These are phyloP conservation scores for Pyrenophora graminea DNA, from an alignment of 2,329 filamentous ascomycete genomes.

Conservation along the genomic window DNA sequence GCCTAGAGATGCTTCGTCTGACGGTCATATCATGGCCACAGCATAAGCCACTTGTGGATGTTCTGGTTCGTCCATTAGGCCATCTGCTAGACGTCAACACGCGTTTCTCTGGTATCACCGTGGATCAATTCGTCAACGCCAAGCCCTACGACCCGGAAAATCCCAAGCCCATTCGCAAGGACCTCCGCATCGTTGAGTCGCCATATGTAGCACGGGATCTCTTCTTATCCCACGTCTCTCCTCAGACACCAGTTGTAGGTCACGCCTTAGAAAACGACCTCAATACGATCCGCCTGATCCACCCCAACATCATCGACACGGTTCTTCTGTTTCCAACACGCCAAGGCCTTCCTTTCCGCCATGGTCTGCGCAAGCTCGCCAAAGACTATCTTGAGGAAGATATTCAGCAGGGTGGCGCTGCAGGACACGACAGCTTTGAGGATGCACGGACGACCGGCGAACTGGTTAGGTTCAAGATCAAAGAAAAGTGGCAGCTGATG, in stretches of 20 bases:
- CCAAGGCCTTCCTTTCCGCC: constrained; percentile 74
- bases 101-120: constrained; percentile 83
- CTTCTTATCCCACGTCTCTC: constrained; percentile 74
- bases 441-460: constrained; percentile 90
- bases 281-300: constrained; percentile 81
- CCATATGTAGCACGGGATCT: constrained; percentile 75
- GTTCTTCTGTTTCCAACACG: constrained; percentile 81
- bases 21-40: constrained; percentile 88
- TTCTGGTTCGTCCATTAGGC: constrained; percentile 82
- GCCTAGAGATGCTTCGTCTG: constrained; percentile 85
- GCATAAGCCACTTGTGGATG: constrained; percentile 75
- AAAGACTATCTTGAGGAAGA: constrained; percentile 69
- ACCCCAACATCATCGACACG: constrained; percentile 84
- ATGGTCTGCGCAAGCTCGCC: constrained; percentile 76
- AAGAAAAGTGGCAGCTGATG: constrained; percentile 70
- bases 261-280: constrained; percentile 96
- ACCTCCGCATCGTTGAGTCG: constrained; percentile 73
- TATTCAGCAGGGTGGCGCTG: constrained; percentile 73
- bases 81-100: constrained; percentile 90
- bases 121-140: constrained; percentile 75
- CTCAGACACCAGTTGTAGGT: constrained; percentile 81
- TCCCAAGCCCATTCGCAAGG: constrained; percentile 28
- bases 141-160: constrained; percentile 37
- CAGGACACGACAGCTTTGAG: constrained; percentile 89
- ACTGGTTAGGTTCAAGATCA: constrained; percentile 73